A percentile compares a stretch with the other conserved stretches of the same genome.
Conservation (phyloP, 176 grass and related monocot genomes). For the Ensete ventricosum region DNA sequence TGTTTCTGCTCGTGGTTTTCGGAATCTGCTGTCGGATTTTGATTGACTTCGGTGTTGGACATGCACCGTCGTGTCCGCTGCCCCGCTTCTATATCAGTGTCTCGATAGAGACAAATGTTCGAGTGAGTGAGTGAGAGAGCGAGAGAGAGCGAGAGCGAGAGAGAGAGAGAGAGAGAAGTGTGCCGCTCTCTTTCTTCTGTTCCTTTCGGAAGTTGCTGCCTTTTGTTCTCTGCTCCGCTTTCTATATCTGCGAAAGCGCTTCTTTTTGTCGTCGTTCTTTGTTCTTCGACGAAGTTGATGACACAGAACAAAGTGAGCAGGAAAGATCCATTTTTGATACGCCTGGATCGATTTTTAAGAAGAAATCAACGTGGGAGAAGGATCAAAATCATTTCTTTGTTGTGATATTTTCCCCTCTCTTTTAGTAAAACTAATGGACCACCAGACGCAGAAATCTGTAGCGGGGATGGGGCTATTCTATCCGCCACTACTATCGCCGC, state of each 20-base stretch:
- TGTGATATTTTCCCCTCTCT: neutral
- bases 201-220: neutral
- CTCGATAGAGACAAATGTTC: neutral
- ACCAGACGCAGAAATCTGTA: neutral
- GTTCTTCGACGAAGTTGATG: neutral
- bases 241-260: neutral
- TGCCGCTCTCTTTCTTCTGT: neutral
- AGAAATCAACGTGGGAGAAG: neutral
- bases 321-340: neutral
- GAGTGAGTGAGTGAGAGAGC: neutral
- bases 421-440: neutral
- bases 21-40: too few relatives aligned
- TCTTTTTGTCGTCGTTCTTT: neutral
- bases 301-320: too few relatives aligned
- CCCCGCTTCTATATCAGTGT: neutral
- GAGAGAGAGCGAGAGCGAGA: neutral
- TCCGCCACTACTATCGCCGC: neutral
- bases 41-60: too few relatives aligned
- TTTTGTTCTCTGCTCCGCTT: neutral
- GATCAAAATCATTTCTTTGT: conserved; percentile 1
- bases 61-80: neutral
- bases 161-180: neutral
- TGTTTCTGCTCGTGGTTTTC: too few relatives aligned
- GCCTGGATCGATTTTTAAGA: neutral
- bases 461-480: neutral